phyloP scores from a whole-genome alignment of 495 filamentous ascomycete species.

The Saxophila tyrrhenica region DNA sequence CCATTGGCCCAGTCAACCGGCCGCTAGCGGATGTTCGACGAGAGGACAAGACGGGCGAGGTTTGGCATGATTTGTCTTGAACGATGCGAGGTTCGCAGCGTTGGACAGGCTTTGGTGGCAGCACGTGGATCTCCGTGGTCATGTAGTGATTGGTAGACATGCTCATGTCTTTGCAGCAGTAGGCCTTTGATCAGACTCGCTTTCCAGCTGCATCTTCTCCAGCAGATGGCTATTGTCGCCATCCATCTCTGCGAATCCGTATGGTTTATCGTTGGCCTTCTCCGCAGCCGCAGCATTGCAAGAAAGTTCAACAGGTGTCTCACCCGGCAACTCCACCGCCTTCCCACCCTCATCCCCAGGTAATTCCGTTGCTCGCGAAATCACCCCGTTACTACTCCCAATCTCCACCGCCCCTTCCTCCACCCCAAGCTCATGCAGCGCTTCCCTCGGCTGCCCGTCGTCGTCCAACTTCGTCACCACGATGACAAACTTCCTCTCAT shows the following conservation, averaged over 20 bases:
- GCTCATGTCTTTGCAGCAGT: background rate
- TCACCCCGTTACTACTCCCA: background rate
- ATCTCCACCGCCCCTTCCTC: background rate
- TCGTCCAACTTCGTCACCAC: constrained; percentile 8
- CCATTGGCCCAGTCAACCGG: too few relatives aligned
- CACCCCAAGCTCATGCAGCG: background rate
- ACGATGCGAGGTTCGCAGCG: too few relatives aligned
- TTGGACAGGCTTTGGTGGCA: too few relatives aligned
- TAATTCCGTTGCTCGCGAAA: background rate
- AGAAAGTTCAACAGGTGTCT: constrained; percentile 6
- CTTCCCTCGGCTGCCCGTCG: constrained; percentile 5
- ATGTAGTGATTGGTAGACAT: too few relatives aligned
- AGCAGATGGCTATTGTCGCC: constrained; percentile 4
- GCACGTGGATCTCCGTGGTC: too few relatives aligned
- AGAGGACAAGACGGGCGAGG: too few relatives aligned
- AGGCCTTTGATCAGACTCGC: background rate
- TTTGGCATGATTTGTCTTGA: too few relatives aligned
- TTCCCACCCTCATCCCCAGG: background rate
- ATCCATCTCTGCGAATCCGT: constrained; percentile 2
- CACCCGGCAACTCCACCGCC: constrained; percentile 6
- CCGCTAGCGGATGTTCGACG: too few relatives aligned
- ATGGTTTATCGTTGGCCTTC: background rate
- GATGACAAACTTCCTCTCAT: constrained; percentile 11
- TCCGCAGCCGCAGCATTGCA: background rate
- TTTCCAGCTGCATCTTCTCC: background rate